Evolutionary conservation across 345 rosid genomes (phyloP), one percentile per base, ranked within the genome.

Genomic region (Salix arbutifolia): DNA sequence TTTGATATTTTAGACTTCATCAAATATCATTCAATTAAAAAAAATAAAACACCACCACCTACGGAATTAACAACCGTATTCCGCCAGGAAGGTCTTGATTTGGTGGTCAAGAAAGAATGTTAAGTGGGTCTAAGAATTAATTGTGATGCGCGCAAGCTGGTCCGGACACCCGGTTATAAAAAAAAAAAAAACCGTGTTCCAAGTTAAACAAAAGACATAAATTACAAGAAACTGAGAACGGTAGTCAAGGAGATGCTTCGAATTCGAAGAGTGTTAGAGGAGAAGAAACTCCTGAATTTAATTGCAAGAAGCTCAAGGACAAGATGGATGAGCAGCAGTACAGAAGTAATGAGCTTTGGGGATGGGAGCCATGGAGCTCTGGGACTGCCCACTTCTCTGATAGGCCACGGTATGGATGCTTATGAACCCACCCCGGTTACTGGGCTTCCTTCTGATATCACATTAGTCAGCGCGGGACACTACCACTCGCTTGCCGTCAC

Each of bases 401-500:
- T 74, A 21, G 96, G 94, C n/a, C 70, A 85, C 48, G 90, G 89
- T 21, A 79, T 83, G 42, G 95, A 83, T 72, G 91, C 91, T 13
- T 95, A 90, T 80, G 94, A 90, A 74, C 97, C 98, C 79, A 89
- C 85, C 21, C 65, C 53, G 7, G 82, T 96, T 74, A 64, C 77
- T 12, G 82, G 80, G 8, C 86, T 96, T 4, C 99, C 98, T 46
- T 74, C 87, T 13, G 92, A 92, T 53, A 67, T 93, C 74, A 70
- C 77, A 25, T 68, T 67, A 33, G 75, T 96, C 53, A 73, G 82
- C 64, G 89, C 96, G 1, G 98, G 97, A 31, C 99, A 93, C 74
- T 96, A 93, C 82, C 98, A 96, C 82, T 96, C 97, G 60, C 97
- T 96, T 28, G 97, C 99, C 60, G 88, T 92, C 70, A 90, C 94